Percentiles rank a stretch among this genome's conserved stretches.
Conservation (phyloP, 179 eudicot species). For the Amaranthus tricolor region DNA sequence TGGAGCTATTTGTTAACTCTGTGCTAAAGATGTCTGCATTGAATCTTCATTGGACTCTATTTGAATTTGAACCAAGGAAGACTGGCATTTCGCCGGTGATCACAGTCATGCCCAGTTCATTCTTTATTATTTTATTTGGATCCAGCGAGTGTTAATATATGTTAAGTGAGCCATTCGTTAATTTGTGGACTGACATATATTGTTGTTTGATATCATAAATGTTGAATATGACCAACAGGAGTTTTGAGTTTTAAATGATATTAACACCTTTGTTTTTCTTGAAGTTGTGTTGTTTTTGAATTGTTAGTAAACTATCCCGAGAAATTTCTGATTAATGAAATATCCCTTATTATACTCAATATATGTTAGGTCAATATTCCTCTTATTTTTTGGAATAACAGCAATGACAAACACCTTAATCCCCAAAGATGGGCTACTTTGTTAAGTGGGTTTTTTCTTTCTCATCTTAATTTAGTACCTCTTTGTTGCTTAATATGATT, state of each 20-base stretch:
- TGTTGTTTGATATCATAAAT: not conserved
- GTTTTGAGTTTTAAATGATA: not conserved
- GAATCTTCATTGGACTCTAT: slow-evolving; percentile 2
- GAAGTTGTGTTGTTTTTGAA: not conserved
- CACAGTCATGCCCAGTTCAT: not conserved
- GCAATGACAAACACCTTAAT: too few species aligned
- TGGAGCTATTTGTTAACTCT: not conserved
- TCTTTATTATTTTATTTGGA: not conserved
- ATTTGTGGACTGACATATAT: not conserved
- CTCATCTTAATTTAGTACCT: not conserved
- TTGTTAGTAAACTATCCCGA: not conserved
- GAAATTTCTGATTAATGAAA: not conserved
- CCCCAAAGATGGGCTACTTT: not conserved
- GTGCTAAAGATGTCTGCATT: not conserved
- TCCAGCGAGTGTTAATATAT: not conserved
- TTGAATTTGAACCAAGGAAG: not conserved
- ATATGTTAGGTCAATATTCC: not conserved
- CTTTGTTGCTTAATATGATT: slow-evolving; percentile 8
- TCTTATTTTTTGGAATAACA: not conserved
- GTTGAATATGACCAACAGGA: not conserved
- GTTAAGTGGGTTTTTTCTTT: not conserved
- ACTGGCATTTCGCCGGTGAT: not conserved
- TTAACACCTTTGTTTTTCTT: not conserved
- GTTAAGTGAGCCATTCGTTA: not conserved
- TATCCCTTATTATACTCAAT: not conserved